Evolutionary conservation across 192 early-diverging fungal species (phyloP), one percentile per base, ranked within the genome.

Genomic region (Backusella westeae): DNA sequence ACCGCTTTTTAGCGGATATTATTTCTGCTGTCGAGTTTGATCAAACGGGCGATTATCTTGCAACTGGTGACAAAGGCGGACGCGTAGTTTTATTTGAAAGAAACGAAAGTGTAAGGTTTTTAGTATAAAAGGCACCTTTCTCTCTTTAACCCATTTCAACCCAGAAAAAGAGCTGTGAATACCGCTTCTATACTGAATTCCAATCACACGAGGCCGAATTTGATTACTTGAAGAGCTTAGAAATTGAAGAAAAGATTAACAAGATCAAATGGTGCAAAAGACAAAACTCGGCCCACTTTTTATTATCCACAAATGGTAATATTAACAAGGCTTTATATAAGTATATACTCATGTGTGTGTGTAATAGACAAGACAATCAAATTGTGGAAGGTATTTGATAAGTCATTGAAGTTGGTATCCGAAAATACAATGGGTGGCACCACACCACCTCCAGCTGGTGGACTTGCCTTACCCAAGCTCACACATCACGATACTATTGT

Each of bases 201-300:
- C 97, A 99, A 85, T 99, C 97, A 77, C 97, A 99, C 84, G 97
- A 99, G 87, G 96, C 97, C 38, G 97, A 99, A 87, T 99, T 99
- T 78, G 97, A 99, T 84, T 99, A 99, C 80, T 89, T 99, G 72
- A 99, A 99, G 90, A 96, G 94, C 87, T 89, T 99, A 78, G 97
- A 99, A 85, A 99, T 99, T 73, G 97, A 99, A 82, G 97, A 99
- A 81, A 99, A 99, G 81, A 98, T 99, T 85, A 99, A 99, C 88
- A 96, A 98, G 82, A 99, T 99, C 84, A 91, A 97, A 84, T 99
- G 97, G 97, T 96, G 96, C 89, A 93, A 92, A 81, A 90, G 94
- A 44, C 95, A 97, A 85, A 98, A 98, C 85, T 90, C 96, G 53
- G 94, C 96, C 17, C 97, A 97, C 81, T 99, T 96, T 84, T 85